phyloP scores from a whole-genome alignment of 2,329 filamentous ascomycete species.

The Colletotrichum agaves region DNA sequence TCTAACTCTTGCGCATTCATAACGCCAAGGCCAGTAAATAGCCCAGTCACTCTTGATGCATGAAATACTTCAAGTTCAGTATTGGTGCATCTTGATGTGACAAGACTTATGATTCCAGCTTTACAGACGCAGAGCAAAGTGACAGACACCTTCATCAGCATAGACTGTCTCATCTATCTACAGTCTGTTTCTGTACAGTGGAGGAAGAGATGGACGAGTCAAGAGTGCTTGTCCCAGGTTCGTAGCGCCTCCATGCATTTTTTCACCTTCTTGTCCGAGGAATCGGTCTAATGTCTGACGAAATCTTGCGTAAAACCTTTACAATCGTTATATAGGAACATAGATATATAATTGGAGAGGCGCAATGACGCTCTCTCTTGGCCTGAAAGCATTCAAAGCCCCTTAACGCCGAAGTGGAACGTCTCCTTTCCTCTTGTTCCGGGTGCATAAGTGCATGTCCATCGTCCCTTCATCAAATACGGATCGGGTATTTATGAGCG shows the following conservation, averaged over 20 bases:
- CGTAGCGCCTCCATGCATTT: no score
- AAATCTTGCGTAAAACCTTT: background rate
- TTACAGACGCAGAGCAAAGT: no score
- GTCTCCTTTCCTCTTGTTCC: background rate
- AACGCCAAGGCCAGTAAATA: background rate
- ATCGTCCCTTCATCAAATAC: background rate
- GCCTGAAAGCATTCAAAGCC: background rate
- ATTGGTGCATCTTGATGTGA: no score
- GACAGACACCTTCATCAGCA: no score
- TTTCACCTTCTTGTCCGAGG: no score
- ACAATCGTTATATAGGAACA: background rate
- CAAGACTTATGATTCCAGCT: no score
- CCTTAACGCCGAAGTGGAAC: constrained; percentile 22
- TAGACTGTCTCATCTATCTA: no score
- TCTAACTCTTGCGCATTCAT: background rate
- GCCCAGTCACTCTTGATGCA: background rate
- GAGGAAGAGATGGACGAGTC: no score
- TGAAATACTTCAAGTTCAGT: background rate
- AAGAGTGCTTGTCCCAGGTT: no score
- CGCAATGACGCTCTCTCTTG: constrained; percentile 1
- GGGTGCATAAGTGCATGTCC: background rate
- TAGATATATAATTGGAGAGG: background rate
- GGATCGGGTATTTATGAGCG: constrained; percentile 37
- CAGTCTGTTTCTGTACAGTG: no score
- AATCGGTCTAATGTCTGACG: no score